Conservation (phyloP, 1,284 basidiomycete genomes). For the Phlebopus sp. region DNA sequence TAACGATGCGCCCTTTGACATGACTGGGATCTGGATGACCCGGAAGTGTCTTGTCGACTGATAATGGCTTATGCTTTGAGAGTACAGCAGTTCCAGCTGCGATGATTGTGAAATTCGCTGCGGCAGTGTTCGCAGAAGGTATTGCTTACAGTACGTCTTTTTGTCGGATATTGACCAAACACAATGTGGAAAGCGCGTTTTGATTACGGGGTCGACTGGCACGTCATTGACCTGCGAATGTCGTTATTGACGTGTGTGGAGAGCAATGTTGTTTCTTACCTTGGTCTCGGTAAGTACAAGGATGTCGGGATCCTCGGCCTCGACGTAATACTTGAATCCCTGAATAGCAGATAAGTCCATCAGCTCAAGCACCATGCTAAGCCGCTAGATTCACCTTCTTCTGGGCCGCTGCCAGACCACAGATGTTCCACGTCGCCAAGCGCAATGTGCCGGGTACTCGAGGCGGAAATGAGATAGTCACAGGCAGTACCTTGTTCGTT, state of each 20-base stretch:
- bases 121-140: neutral
- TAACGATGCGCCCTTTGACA: conserved; percentile 76
- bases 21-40: conserved; percentile 62
- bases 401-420: conserved; percentile 62
- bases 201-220: conserved; percentile 57
- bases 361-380: neutral
- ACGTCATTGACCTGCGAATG: conserved; percentile 58
- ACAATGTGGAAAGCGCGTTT: conserved; percentile 59
- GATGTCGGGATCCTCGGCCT: conserved; percentile 81
- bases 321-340: conserved; percentile 79
- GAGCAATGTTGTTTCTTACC: conserved; percentile 34
- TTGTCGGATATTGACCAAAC: conserved; percentile 75
- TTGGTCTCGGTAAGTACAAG: conserved; percentile 83
- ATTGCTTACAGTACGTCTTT: conserved; percentile 67
- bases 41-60: conserved; percentile 65
- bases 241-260: conserved; percentile 1
- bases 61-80: conserved; percentile 73
- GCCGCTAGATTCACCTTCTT: conserved; percentile 57
- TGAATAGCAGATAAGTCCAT: conserved; percentile 26
- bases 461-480: conserved; percentile 56
- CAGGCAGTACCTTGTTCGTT: conserved; percentile 71
- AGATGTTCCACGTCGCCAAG: conserved; percentile 76
- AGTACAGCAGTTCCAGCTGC: conserved; percentile 83
- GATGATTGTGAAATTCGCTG: neutral
- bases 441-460: conserved; percentile 47